phyloP scores from a whole-genome alignment of 176 grass and related monocot genomes.

The Oryza rufipogon region DNA sequence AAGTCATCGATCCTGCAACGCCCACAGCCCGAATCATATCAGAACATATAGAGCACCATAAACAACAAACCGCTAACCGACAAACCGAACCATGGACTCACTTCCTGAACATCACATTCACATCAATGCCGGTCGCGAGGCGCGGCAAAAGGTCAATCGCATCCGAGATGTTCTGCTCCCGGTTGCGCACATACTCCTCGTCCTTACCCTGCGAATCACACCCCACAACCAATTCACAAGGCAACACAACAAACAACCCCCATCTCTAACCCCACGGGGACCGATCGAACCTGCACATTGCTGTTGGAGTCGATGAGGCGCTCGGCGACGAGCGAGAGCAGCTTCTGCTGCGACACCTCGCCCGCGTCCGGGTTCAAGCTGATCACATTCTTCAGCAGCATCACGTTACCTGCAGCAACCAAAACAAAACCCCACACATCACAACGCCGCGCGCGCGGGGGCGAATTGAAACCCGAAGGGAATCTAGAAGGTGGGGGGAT shows the following conservation, averaged over 20 bases:
- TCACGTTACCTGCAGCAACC: constrained; percentile 69
- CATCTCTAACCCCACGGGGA: no score
- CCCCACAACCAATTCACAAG: background rate
- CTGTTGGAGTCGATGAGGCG: constrained; percentile 88
- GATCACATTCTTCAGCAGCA: constrained; percentile 89
- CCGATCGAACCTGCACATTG: constrained; percentile 60
- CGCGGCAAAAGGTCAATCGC: constrained; percentile 82
- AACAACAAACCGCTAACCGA: background rate
- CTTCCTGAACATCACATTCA: constrained; percentile 96
- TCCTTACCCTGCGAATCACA: constrained; percentile 58
- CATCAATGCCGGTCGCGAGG: constrained; percentile 81
- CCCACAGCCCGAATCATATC: constrained; percentile 4
- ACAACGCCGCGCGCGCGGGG: background rate
- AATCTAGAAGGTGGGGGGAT: background rate
- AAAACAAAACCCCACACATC: constrained; percentile 25
- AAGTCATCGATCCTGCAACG: constrained; percentile 87
- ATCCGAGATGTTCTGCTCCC: constrained; percentile 81
- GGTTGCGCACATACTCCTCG: constrained; percentile 75
- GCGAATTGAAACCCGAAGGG: background rate
- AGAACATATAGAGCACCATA: constrained; percentile 15
- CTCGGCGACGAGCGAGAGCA: constrained; percentile 91
- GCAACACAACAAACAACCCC: background rate
- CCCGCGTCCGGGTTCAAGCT: constrained; percentile 76
- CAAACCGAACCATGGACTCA: constrained; percentile 36
- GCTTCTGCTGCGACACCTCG: constrained; percentile 92